Evolutionary conservation across 2,329 filamentous ascomycete species (phyloP).

Genomic region (Aspergillus sojae): DNA sequence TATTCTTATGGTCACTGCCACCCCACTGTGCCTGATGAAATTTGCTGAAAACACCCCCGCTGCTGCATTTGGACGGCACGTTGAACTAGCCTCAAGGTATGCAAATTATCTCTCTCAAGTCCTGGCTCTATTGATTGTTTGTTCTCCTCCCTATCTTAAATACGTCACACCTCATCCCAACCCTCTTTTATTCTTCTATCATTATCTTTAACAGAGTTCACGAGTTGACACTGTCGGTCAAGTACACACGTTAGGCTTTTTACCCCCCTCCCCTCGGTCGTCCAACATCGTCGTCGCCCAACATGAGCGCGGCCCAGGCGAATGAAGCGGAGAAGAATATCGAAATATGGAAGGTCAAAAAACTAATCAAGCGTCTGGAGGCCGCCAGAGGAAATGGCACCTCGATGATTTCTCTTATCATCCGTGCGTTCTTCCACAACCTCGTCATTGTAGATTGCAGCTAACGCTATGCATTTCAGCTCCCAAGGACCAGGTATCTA

Average conservation of each 20-base stretch:
- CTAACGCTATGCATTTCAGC: slow-evolving; percentile 55
- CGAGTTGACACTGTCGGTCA: slow-evolving; percentile 1
- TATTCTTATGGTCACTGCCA: slow-evolving; percentile 15
- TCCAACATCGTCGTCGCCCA: slow-evolving; percentile 49
- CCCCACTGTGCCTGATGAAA: slow-evolving; percentile 41
- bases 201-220: neutral
- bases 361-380: slow-evolving; percentile 98
- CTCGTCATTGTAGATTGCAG: neutral
- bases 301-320: slow-evolving; percentile 78
- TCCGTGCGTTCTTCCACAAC: slow-evolving; percentile 66
- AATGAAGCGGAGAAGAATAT: slow-evolving; percentile 98
- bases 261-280: slow-evolving; percentile 21
- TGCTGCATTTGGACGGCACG: slow-evolving; percentile 31
- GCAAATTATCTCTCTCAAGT: slow-evolving; percentile 6
- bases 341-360: slow-evolving; percentile 92
- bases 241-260: slow-evolving; percentile 22
- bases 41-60: slow-evolving; percentile 32
- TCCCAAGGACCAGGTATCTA: slow-evolving; percentile 96
- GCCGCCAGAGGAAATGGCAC: slow-evolving; percentile 97
- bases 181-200: neutral
- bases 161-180: neutral
- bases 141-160: neutral
- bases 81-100: slow-evolving; percentile 28
- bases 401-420: slow-evolving; percentile 99
- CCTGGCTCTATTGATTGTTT: neutral